Evolutionary conservation across 2,329 filamentous ascomycete species (phyloP), one percentile per base, ranked within the genome.

Genomic region (Fusarium sp.): DNA sequence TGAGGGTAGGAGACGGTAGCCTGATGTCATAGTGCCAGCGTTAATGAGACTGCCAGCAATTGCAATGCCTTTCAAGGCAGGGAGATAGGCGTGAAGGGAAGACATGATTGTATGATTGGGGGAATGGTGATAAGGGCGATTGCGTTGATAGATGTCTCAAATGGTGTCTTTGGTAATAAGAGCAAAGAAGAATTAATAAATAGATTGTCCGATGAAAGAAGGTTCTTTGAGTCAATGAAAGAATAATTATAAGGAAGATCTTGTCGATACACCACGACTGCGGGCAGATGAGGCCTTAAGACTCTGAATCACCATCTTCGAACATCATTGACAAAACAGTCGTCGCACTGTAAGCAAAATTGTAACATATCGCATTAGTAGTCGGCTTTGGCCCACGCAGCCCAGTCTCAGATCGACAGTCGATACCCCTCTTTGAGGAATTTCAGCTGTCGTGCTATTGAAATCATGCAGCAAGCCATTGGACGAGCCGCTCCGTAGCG

Each of bases 31-130:
- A 35, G 59, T 65, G n/a, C 66, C 66, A 29, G 50, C 64, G 20
- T 69, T 69, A 47, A 59, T 61, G 35, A 69, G 48, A 42, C 66
- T 69, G n/a, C 66, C 66, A 18, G 66, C 64, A 5, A 69, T 69
- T 16, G 66, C 60, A 12, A 62, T 52, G 6, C 65, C 63, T 38
- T 68, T 59, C 15, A 68, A 42, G n/a, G 48, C 52, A 26, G 65
- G 65, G 42, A 54, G 44, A 9, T 63, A 58, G 20, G 46, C 28
- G 8, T 53, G 35, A 54, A 66, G 31, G 41, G 35, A 31, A 41
- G 58, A 48, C 54, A 57, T 57, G 29, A 3, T 8, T n/a, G 8
- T 20, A 3, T 33, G 44, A 5, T 11, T 24, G 15, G 13, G 7
- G 26, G 4, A 1, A 18, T 13, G 20, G 3, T 24, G 4, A 12